Evolutionary conservation across 805 yeast species (phyloP).

Genomic region (Kodamaea fukazawae): DNA sequence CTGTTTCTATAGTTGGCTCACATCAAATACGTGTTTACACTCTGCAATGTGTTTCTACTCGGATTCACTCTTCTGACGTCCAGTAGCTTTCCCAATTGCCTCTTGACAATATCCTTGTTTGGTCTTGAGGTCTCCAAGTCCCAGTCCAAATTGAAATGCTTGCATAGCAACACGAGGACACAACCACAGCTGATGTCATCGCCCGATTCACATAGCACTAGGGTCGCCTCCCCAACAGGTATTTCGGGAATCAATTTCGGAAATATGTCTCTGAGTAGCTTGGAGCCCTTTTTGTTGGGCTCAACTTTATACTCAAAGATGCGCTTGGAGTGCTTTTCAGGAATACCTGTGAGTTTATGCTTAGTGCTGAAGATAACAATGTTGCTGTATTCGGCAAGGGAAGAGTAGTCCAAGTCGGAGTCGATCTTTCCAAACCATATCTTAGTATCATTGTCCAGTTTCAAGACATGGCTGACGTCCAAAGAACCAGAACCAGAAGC

Average conservation of each 20-base stretch:
- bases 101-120: slow-evolving; percentile 53
- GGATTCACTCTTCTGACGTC: slow-evolving; percentile 61
- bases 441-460: not conserved
- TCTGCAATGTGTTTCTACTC: slow-evolving; percentile 71
- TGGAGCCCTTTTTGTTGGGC: slow-evolving; percentile 63
- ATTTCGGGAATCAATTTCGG: slow-evolving; percentile 38
- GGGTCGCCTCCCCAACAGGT: slow-evolving; percentile 14
- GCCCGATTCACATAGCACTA: slow-evolving; percentile 63
- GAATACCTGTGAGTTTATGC: slow-evolving; percentile 11
- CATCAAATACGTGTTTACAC: slow-evolving; percentile 51
- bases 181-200: slow-evolving; percentile 66
- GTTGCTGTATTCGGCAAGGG: slow-evolving; percentile 6
- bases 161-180: slow-evolving; percentile 50
- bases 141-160: slow-evolving; percentile 46
- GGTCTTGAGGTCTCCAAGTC: slow-evolving; percentile 16
- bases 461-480: slow-evolving; percentile 1
- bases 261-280: slow-evolving; percentile 49
- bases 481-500: not conserved
- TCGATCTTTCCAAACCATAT: slow-evolving; percentile 5
- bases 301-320: slow-evolving; percentile 20
- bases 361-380: slow-evolving; percentile 27
- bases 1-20: too few species aligned
- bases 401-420: not conserved
- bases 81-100: slow-evolving; percentile 52
- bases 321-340: slow-evolving; percentile 9